Evolutionary conservation across 208 protist species (phyloP), one percentile per base, ranked within the genome.

Genomic region (Trypanosoma mega): DNA sequence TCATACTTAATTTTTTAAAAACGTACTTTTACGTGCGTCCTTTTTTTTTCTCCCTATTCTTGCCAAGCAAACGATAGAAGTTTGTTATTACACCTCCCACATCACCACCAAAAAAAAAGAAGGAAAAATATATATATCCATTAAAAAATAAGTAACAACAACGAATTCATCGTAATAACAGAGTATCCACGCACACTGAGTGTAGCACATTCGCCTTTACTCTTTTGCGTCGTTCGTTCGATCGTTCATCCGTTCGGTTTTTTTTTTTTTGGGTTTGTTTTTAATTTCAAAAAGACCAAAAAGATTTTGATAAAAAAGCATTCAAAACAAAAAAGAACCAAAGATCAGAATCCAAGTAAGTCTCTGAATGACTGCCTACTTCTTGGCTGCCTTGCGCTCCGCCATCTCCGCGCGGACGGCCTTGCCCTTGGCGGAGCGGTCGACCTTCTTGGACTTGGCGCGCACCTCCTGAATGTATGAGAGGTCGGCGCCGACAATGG

Each of bases 311-410:
- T 21, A 59, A 34, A 37, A 63, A 64, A 48, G 16, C 23, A 69
- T 36, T 11, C 53, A 71, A 67, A 75, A 27, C 30, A 5, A 63
- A 31, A 37, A 59, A 50, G 29, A 58, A 16, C 6, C n/a, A 52
- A 54, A 55, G 56, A 39, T 45, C 37, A 53, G 12, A 14, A 20
- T 20, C 20, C 18, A 34, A 18, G 41, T 37, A 54, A 49, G 39
- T 21, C 24, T n/a, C n/a, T 21, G 34, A 50, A 12, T 6, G 45
- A 12, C 12, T 37, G 33, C 50, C 68, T 84, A 92, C 77, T 96
- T 96, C 80, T 93, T 93, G 63, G 82, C 85, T 34, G 86, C 90
- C 86, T 93, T 96, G 76, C 90, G 90, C 76, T 87, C 90, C 7
- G 78, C 80, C 30, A 96, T 77, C 80, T 93, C 90, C 51, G 85